Evolutionary conservation across 1,284 basidiomycete genomes (phyloP), one percentile per base, ranked within the genome.

Genomic region (Sporisorium reilianum): DNA sequence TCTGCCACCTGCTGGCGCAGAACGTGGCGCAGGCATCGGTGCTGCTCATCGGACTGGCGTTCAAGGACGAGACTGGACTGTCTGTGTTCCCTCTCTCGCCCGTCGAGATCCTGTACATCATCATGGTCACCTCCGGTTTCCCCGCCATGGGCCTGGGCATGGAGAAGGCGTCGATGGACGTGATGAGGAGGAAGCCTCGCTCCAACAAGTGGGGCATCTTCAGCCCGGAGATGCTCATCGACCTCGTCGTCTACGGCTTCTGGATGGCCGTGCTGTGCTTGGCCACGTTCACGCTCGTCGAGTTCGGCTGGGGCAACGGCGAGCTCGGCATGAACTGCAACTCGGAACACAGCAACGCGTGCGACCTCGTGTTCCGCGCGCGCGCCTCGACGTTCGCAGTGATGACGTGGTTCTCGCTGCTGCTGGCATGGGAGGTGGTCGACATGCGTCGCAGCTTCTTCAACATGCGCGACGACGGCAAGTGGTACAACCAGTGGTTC

Each of bases 11-110:
- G 45, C 67, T 84, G 5, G 75, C 81, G 1, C 83, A 84, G 55
- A 84, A 84, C 54, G 78, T 84, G 8, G 82, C 77, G 1, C 83
- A 84, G 62, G 82, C 82, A 2, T 69, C 70, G 32, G 77, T 85
- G 3, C 72, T 86, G 22, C 80, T 91, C 60, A 87, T 91, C 64
- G 91, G 91, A 12, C 86, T 92, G 16, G 89, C 88, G 1, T 92
- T 92, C 86, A 87, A 89, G 76, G 90, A 91, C 77, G 80, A 85
- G 3, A 85, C 87, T 1, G 64, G 75, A 1, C 85, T 87, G 46
- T 89, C 89, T 28, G 89, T 91, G 18, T 92, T 91, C 85, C 91
- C 91, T 0, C 86, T 92, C 11, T 88, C 89, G 10, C 90, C 90
- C 18, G 87, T 92, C 36, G 89, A 88, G 34, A 89, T 91, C 25